phyloP scores from a whole-genome alignment of 2,329 filamentous ascomycete species.

The Lecanicillium sp. region DNA sequence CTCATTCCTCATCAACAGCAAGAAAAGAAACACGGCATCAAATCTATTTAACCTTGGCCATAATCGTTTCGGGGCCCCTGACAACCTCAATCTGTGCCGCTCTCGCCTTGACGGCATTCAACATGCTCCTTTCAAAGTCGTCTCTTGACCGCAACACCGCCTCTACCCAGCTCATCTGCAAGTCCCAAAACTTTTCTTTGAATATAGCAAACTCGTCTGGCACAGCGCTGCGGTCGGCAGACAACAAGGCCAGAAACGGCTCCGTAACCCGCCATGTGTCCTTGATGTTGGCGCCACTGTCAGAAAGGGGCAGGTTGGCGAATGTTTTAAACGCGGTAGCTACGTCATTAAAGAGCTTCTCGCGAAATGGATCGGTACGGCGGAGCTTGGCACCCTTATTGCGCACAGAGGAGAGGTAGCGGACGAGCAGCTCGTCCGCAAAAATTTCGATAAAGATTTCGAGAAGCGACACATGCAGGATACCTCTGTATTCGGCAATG shows the following conservation, averaged over 20 bases:
- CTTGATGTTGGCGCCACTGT: conserved; percentile 68
- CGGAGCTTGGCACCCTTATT: conserved; percentile 89
- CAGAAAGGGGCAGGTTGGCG: conserved; percentile 58
- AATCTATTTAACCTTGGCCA: conserved; percentile 59
- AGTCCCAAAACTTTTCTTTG: conserved; percentile 84
- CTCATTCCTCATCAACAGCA: not conserved
- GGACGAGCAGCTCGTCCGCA: conserved; percentile 79
- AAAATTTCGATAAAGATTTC: conserved; percentile 93
- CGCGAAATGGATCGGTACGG: conserved; percentile 76
- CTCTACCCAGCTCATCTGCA: conserved; percentile 94
- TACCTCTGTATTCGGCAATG: conserved; percentile 73
- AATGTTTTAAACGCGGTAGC: conserved; percentile 88
- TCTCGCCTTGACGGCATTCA: conserved; percentile 78
- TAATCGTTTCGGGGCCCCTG: conserved; percentile 81
- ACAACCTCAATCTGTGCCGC: conserved; percentile 80
- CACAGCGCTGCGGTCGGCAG: conserved; percentile 62
- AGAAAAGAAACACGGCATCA: not conserved
- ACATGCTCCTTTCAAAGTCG: conserved; percentile 86
- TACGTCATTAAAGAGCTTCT: conserved; percentile 91
- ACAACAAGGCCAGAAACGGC: conserved; percentile 71
- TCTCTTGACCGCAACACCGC: conserved; percentile 78
- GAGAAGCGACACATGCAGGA: conserved; percentile 77
- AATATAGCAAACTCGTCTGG: conserved; percentile 74
- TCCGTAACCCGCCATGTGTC: conserved; percentile 89
- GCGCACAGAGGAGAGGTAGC: conserved; percentile 75